These are phyloP conservation scores for Ophiostoma tasmaniense DNA, from an alignment of 2,329 filamentous ascomycete species.

Conservation along the genomic window DNA sequence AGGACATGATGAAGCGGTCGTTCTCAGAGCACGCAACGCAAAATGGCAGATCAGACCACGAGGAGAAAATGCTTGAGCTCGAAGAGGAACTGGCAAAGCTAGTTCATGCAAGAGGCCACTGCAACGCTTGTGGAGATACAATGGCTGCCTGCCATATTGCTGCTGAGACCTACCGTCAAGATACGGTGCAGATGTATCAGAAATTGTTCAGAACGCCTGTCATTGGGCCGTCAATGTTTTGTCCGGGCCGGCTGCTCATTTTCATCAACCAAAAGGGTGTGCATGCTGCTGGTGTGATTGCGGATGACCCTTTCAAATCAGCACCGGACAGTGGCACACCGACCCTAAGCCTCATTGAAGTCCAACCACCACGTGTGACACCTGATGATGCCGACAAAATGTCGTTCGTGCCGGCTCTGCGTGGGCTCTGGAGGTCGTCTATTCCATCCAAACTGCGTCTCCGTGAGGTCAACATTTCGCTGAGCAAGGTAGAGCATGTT, in stretches of 20 bases:
- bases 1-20: conserved; percentile 99
- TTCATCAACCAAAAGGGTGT: conserved; percentile 72
- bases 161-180: conserved; percentile 66
- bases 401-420: conserved; percentile 68
- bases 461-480: conserved; percentile 59
- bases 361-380: conserved; percentile 58
- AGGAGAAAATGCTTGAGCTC: conserved; percentile 85
- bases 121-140: conserved; percentile 69
- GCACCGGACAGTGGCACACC: conserved; percentile 51
- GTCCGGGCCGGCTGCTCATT: conserved; percentile 66
- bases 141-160: conserved; percentile 76
- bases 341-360: conserved; percentile 68
- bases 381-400: conserved; percentile 77
- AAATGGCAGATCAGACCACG: conserved; percentile 85
- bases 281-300: conserved; percentile 69
- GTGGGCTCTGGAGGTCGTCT: conserved; percentile 52
- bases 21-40: conserved; percentile 98
- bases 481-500: conserved; percentile 76
- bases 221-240: conserved; percentile 65
- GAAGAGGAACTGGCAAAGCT: conserved; percentile 79
- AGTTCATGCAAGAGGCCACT: conserved; percentile 69
- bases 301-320: conserved; percentile 39
- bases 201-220: conserved; percentile 71
- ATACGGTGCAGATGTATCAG: conserved; percentile 75
- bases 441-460: conserved; percentile 62